Conservation (phyloP, 1,284 basidiomycete genomes). For the Sanghuangporus baumii region DNA sequence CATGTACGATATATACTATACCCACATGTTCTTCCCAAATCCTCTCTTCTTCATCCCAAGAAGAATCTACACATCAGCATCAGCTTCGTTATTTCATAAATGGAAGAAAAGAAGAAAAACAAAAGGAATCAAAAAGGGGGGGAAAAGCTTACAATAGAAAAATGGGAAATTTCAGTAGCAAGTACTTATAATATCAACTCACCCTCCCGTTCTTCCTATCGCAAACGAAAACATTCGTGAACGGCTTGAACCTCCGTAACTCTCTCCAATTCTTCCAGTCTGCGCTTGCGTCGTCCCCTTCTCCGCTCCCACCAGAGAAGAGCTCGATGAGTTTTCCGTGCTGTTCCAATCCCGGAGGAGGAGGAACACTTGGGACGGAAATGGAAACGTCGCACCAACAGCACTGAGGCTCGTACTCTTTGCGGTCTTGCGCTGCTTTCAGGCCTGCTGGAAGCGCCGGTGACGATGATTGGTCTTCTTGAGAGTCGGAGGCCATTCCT, state of each 20-base stretch:
- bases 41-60: conserved; percentile 45
- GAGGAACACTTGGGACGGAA: too few species aligned
- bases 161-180: neutral
- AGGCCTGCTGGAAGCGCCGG: too few species aligned
- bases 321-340: neutral
- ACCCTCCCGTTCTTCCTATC: conserved; percentile 14
- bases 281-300: too few species aligned
- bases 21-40: conserved; percentile 39
- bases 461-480: too few species aligned
- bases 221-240: conserved; percentile 17
- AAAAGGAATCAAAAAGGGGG: neutral
- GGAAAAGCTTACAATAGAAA: neutral
- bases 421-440: too few species aligned
- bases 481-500: too few species aligned
- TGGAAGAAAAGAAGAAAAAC: neutral
- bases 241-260: conserved; percentile 8
- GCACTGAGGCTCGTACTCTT: too few species aligned
- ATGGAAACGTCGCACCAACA: too few species aligned
- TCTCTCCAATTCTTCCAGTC: conserved; percentile 4
- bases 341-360: conserved; percentile 8
- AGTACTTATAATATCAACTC: neutral
- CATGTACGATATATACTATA: neutral
- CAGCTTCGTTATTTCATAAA: too few species aligned
- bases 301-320: conserved; percentile 7
- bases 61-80: conserved; percentile 29